Percentiles rank a stretch among this genome's conserved stretches.
These are phyloP conservation scores for Escovopsis sp. DNA, from an alignment of 2,329 filamentous ascomycete species.

Conservation along the genomic window DNA sequence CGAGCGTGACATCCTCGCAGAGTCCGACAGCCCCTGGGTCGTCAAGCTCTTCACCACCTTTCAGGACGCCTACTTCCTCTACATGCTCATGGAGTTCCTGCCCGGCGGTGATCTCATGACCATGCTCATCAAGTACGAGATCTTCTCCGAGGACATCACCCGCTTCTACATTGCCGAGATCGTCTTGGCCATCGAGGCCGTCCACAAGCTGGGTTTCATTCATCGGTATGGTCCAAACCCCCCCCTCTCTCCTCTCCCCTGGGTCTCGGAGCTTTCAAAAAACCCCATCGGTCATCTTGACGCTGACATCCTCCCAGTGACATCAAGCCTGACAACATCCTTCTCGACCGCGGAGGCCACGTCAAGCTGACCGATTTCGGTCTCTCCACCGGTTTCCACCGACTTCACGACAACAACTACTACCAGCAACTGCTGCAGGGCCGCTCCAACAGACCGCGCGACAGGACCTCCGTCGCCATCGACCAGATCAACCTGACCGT, in stretches of 20 bases:
- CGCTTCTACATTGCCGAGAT: constrained; percentile 99
- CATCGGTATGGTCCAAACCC: constrained; percentile 58
- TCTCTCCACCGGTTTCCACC: constrained; percentile 93
- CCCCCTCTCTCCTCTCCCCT: neutral
- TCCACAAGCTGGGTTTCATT: constrained; percentile 95
- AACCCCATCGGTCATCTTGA: neutral
- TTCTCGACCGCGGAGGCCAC: constrained; percentile 87
- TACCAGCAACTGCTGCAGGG: constrained; percentile 92
- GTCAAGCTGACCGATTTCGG: constrained; percentile 98
- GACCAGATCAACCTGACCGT: constrained; percentile 98
- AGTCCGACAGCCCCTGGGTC: constrained; percentile 99
- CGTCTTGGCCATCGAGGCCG: constrained; percentile 93
- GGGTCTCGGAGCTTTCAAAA: too few species aligned
- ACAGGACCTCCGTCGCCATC: constrained; percentile 86
- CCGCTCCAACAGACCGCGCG: constrained; percentile 55
- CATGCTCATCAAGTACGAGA: constrained; percentile 99
- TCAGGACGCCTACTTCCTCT: constrained; percentile 89
- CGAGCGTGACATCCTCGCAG: constrained; percentile 92
- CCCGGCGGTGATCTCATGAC: constrained; percentile 98
- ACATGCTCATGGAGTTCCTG: constrained; percentile 99
- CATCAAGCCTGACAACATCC: constrained; percentile 98
- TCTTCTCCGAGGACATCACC: constrained; percentile 97
- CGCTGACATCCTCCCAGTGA: constrained; percentile 42
- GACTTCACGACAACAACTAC: constrained; percentile 94
- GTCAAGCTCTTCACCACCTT: constrained; percentile 98